phyloP scores from a whole-genome alignment of 2,329 filamentous ascomycete genomes.

The Exophiala sp. region DNA sequence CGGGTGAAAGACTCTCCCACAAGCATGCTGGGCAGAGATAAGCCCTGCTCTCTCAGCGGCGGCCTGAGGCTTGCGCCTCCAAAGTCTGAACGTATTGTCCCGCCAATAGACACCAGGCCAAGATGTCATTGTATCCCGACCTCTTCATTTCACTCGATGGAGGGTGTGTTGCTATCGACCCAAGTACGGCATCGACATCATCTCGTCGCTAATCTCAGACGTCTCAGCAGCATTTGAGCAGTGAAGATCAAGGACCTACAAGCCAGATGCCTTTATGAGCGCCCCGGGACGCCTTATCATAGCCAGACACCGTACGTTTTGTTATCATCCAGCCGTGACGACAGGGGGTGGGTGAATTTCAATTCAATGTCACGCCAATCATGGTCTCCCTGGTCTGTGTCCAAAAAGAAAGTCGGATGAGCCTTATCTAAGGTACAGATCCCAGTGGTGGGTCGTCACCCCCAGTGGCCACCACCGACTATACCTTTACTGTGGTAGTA shows the following conservation, averaged over 20 bases:
- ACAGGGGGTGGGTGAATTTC: not conserved
- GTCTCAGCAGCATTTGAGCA: not conserved
- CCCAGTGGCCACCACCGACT: not conserved
- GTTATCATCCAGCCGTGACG: constrained; percentile 9
- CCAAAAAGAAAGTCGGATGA: constrained; percentile 14
- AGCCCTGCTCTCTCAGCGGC: too few relatives aligned
- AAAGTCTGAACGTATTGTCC: too few relatives aligned
- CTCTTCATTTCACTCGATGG: too few relatives aligned
- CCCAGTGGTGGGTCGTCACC: not conserved
- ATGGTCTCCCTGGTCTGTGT: not conserved
- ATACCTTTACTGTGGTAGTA: not conserved
- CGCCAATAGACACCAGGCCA: too few relatives aligned
- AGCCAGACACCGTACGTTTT: not conserved
- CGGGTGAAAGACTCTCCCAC: too few relatives aligned
- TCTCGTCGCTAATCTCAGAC: not conserved
- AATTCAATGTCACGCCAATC: not conserved
- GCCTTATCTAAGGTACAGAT: constrained; percentile 19
- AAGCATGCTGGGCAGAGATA: too few relatives aligned
- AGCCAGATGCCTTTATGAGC: not conserved
- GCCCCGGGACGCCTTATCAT: not conserved
- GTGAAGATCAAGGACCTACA: not conserved
- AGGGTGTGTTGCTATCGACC: too few relatives aligned
- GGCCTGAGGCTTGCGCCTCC: too few relatives aligned
- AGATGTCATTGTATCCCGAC: too few relatives aligned
- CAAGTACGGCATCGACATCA: not conserved